Evolutionary conservation across 2,329 filamentous ascomycete species (phyloP), one percentile per base, ranked within the genome.

Genomic region (Colletotrichum noveboracense): DNA sequence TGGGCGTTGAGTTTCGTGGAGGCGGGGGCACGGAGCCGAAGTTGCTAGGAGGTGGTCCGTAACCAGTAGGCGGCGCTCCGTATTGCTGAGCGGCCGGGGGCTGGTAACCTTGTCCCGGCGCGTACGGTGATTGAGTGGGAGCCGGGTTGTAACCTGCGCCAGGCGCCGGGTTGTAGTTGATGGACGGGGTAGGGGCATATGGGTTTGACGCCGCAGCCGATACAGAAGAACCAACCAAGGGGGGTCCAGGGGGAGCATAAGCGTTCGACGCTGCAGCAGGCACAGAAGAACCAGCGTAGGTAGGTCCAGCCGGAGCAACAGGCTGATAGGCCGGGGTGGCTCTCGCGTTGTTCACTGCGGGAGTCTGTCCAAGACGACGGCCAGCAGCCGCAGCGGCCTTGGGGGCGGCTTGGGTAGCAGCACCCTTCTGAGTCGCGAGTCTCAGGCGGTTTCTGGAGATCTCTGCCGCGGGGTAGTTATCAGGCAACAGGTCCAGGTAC

Each of bases 401-500:
- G 14, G 86, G 81, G 13, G 79, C 78, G 26, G 79, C 78, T 32
- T 75, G 72, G 32, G 68, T n/a, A 30, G 16, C 38, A 9, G 34
- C 61, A n/a, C 55, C 65, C 80, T 84, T 95, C 84, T 93, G 92
- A 3, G 94, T 97, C 4, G 97, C 96, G 80, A 96, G 91, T 85
- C 93, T 94, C 79, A 99, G 93, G 69, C 97, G 93, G 84, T 94
- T 94, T 78, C 96, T 92, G 32, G 96, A 95, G 79, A 97, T 91
- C 79, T 98, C 95, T 43, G 96, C 97, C 73, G 95, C 94, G 52
- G 95, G 93, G 83, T 98, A 98, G 78, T 93, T 92, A 55, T 90
- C 87, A 18, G 97, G 97, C 61, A 99, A 89, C 69, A 99, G 91
- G 81, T 96, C 92, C 55, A 99, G 91, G 82, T 99, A 99, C 84